These are phyloP conservation scores for Anisodus tanguticus DNA, from an alignment of 257 asterid species.

Conservation along the genomic window DNA sequence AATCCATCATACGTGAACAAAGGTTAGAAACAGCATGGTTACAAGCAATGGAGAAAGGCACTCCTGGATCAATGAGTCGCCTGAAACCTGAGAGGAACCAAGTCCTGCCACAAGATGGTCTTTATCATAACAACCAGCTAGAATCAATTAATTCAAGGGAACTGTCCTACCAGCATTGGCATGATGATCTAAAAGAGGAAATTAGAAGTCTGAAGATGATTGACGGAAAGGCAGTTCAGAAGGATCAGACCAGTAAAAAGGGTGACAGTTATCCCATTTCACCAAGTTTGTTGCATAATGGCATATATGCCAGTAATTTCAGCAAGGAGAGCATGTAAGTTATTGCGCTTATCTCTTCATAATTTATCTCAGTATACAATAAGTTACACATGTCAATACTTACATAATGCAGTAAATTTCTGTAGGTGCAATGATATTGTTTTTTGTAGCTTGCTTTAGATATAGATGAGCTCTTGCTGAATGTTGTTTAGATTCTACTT, in stretches of 20 bases:
- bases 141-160: constrained; percentile 49
- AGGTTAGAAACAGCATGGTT: constrained; percentile 91
- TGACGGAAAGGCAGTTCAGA: constrained; percentile 47
- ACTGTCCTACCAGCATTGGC: constrained; percentile 59
- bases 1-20: constrained; percentile 84
- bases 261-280: constrained; percentile 60
- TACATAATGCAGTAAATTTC: constrained; percentile 10
- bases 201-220: constrained; percentile 61
- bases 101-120: constrained; percentile 78
- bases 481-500: not conserved
- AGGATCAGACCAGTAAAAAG: constrained; percentile 56
- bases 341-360: constrained; percentile 28
- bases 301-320: constrained; percentile 56
- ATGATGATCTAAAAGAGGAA: constrained; percentile 72
- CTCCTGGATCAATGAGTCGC: constrained; percentile 61
- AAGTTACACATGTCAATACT: not conserved
- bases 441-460: constrained; percentile 21
- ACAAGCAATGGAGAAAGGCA: constrained; percentile 85
- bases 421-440: not conserved
- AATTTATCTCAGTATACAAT: constrained; percentile 25
- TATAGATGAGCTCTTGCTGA: not conserved
- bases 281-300: constrained; percentile 89
- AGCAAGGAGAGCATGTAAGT: constrained; percentile 79
- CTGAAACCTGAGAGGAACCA: constrained; percentile 87
- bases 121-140: constrained; percentile 43